Evolutionary conservation across 2,329 filamentous ascomycete species (phyloP), one percentile per base, ranked within the genome.

Genomic region (Penicillium freii): DNA sequence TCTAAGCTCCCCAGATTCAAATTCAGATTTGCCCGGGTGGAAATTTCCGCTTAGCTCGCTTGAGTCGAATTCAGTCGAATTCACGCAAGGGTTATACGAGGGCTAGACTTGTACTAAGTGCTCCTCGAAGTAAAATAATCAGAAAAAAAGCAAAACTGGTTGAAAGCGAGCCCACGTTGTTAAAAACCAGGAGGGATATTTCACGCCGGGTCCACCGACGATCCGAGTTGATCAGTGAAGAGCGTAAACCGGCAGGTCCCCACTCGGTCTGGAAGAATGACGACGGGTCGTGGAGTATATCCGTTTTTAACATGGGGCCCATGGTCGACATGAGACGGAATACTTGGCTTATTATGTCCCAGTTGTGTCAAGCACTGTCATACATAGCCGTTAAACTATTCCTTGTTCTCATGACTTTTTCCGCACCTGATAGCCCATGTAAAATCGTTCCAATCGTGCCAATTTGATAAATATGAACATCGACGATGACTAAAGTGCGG

Each of bases 251-350:
- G 62, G 51, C 55, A 33, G 57, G 66, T 63, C 58, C 58, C 62
- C 38, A 56, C 58, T 53, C 47, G 64, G 68, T 62, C 65, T 70
- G 67, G 67, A 70, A 62, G 64, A 54, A 65, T 62, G 66, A 70
- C 66, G 67, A 65, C 56, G 57, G 53, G 57, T 48, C 60, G 65
- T 68, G 66, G 64, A 65, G 63, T 57, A 46, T 40, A 45, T 52
- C 50, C 34, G 51, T 21, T 53, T n/a, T 42, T 39, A 9, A 29
- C 21, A 50, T 34, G 52, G 36, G 8, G 34, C 21, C 51, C 36
- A 38, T 38, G 43, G 51, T 49, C 19, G 21, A 33, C 25, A 31
- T 25, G 29, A 27, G 15, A 23, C 8, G 21, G 33, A 7, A 19
- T 11, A 51, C 27, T 51, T 42, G 48, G 23, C 31, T 6, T 39